Evolutionary conservation across 352 stramenopile species (phyloP).

Genomic region (Globisporangium okanoganense): DNA sequence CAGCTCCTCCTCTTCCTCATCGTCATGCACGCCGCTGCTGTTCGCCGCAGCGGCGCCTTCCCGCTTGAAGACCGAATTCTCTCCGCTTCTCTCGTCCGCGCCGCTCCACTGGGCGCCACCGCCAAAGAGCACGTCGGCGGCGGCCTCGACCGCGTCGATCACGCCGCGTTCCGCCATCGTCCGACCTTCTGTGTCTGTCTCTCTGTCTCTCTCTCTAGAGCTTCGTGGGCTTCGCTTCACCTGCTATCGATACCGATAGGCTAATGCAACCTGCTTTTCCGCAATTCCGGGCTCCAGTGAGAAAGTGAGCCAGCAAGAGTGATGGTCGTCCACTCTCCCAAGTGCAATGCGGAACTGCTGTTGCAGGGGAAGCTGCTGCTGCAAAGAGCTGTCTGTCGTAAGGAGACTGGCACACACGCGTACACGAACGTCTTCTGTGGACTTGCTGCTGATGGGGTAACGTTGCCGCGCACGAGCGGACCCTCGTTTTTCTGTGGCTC

Average conservation of each 20-base stretch:
- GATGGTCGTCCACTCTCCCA: neutral
- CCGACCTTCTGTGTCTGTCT: neutral
- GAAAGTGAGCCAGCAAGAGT: neutral
- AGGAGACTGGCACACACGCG: neutral
- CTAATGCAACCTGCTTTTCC: neutral
- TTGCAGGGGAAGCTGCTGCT: neutral
- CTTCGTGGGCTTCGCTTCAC: neutral
- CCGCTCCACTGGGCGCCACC: neutral
- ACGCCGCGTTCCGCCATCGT: conserved; percentile 10
- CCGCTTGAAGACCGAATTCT: neutral
- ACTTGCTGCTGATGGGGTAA: neutral
- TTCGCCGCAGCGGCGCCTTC: neutral
- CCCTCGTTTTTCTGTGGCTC: neutral
- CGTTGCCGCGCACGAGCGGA: neutral
- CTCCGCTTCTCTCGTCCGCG: neutral
- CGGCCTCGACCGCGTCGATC: conserved; percentile 7
- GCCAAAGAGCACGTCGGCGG: conserved; percentile 5
- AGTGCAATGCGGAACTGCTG: neutral
- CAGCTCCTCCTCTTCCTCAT: conserved; percentile 71
- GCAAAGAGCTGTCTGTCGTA: neutral
- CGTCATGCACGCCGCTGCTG: neutral
- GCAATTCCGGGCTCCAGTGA: neutral
- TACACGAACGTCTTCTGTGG: neutral
- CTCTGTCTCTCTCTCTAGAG: neutral
- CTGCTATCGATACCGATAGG: no score